A percentile compares a stretch with the other conserved stretches of the same genome.
These are phyloP conservation scores for Globisporangium paroecandrum DNA, from an alignment of 352 stramenopile species.

Conservation along the genomic window DNA sequence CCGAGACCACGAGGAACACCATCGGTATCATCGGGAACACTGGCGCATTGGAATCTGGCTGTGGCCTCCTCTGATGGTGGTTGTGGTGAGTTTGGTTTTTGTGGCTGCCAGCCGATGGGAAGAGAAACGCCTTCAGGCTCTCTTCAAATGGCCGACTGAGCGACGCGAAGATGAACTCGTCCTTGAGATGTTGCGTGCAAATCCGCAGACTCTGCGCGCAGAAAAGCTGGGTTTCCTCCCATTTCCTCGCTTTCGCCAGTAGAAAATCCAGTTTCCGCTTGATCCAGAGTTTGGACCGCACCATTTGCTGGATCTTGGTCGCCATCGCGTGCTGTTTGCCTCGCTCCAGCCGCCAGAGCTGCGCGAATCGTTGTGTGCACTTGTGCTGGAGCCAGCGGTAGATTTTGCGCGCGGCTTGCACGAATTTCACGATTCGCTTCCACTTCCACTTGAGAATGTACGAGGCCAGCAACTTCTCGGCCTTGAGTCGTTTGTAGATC, in stretches of 20 bases:
- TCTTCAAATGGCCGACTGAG: slow-evolving; percentile 14
- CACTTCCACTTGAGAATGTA: slow-evolving; percentile 41
- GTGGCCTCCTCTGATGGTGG: background rate
- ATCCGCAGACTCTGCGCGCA: slow-evolving; percentile 35
- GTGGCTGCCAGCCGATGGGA: background rate
- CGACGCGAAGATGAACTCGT: slow-evolving; percentile 38
- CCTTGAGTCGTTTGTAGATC: slow-evolving; percentile 22
- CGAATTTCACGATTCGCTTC: slow-evolving; percentile 18
- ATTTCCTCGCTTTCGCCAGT: slow-evolving; percentile 18
- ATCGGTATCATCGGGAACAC: slow-evolving; percentile 36
- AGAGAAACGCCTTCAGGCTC: slow-evolving; percentile 8
- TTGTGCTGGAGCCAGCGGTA: slow-evolving; percentile 39
- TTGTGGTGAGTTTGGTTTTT: background rate
- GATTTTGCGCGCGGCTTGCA: slow-evolving; percentile 30
- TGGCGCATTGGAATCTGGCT: background rate
- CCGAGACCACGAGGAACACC: slow-evolving; percentile 39
- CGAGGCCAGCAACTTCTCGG: slow-evolving; percentile 23
- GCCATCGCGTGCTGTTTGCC: slow-evolving; percentile 22
- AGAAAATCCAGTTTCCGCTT: slow-evolving; percentile 18
- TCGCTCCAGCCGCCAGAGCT: slow-evolving; percentile 35
- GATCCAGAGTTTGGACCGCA: slow-evolving; percentile 27
- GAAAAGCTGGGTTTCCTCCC: slow-evolving; percentile 32
- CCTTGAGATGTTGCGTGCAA: slow-evolving; percentile 38
- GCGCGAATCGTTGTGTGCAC: slow-evolving; percentile 25
- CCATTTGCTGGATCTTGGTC: slow-evolving; percentile 26